Percentiles rank a stretch among this genome's conserved stretches.
These are phyloP conservation scores for Chenopodium quinoa DNA, from an alignment of 148 eudicot species.

Conservation along the genomic window DNA sequence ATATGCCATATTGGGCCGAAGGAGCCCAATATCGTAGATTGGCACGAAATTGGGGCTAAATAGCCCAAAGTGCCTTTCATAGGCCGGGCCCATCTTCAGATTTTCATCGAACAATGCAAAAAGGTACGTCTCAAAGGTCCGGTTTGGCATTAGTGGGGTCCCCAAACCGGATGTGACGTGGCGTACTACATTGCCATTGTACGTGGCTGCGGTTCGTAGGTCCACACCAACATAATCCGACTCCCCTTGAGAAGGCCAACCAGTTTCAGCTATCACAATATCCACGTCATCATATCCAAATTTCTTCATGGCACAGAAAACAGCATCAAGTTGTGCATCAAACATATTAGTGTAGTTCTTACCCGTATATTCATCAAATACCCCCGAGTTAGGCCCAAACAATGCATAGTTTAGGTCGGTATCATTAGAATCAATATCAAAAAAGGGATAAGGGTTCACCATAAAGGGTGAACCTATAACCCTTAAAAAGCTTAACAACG, in stretches of 20 bases:
- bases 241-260: slow-evolving; percentile 69
- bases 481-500: slow-evolving; percentile 50
- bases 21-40: slow-evolving; percentile 48
- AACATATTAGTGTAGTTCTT: slow-evolving; percentile 62
- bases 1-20: slow-evolving; percentile 25
- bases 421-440: slow-evolving; percentile 35
- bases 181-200: slow-evolving; percentile 41
- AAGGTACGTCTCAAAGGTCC: slow-evolving; percentile 63
- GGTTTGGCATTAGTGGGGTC: slow-evolving; percentile 73
- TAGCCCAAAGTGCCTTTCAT: slow-evolving; percentile 64
- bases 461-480: slow-evolving; percentile 53
- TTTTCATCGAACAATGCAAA: slow-evolving; percentile 66
- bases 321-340: slow-evolving; percentile 61
- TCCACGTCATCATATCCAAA: slow-evolving; percentile 47
- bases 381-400: slow-evolving; percentile 49
- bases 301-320: slow-evolving; percentile 49
- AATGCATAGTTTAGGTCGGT: slow-evolving; percentile 44
- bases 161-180: slow-evolving; percentile 56
- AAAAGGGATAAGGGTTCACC: slow-evolving; percentile 66
- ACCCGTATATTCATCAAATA: slow-evolving; percentile 42
- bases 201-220: slow-evolving; percentile 50
- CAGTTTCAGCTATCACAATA: slow-evolving; percentile 67
- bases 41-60: slow-evolving; percentile 50
- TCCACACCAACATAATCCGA: slow-evolving; percentile 46
- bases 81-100: slow-evolving; percentile 52